Conservation (phyloP, 2,329 filamentous ascomycete species). For the Chaetomium olivaceum region DNA sequence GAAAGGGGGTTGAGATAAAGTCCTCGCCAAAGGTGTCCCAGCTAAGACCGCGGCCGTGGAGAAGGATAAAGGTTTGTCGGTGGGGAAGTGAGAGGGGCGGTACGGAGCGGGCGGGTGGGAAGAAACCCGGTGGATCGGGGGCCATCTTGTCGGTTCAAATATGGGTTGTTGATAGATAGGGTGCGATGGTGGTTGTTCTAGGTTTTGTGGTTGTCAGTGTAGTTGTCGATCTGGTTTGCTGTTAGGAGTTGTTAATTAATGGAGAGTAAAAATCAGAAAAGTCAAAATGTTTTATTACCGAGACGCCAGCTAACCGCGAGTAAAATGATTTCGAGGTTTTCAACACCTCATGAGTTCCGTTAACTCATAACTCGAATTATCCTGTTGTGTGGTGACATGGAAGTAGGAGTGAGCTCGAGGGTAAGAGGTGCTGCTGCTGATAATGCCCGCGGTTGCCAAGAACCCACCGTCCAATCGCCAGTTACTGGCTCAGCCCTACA, state of each 20-base stretch:
- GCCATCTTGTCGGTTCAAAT: conserved; percentile 11
- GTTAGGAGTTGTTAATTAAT: neutral
- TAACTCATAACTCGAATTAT: neutral
- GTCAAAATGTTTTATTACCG: no score
- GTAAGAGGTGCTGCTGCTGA: neutral
- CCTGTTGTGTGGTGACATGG: neutral
- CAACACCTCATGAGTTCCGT: neutral
- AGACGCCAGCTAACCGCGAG: neutral
- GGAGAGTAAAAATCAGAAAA: neutral
- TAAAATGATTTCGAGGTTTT: neutral
- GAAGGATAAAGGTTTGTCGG: conserved; percentile 48
- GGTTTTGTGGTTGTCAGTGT: neutral
- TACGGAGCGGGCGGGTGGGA: conserved; percentile 21
- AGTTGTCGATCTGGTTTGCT: neutral
- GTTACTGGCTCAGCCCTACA: conserved; percentile 9
- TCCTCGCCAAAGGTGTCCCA: conserved; percentile 43
- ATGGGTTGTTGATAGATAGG: neutral
- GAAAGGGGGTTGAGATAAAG: conserved; percentile 39
- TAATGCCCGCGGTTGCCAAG: conserved; percentile 8
- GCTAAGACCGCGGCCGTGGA: conserved; percentile 52
- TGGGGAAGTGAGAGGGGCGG: conserved; percentile 35
- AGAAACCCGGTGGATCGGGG: conserved; percentile 17
- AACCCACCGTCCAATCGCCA: conserved; percentile 1
- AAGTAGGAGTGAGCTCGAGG: neutral
- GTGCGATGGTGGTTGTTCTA: neutral